Base-by-base conservation (phyloP, 2,329 filamentous ascomycete genomes). In the Dendryphion nanum region DNA sequence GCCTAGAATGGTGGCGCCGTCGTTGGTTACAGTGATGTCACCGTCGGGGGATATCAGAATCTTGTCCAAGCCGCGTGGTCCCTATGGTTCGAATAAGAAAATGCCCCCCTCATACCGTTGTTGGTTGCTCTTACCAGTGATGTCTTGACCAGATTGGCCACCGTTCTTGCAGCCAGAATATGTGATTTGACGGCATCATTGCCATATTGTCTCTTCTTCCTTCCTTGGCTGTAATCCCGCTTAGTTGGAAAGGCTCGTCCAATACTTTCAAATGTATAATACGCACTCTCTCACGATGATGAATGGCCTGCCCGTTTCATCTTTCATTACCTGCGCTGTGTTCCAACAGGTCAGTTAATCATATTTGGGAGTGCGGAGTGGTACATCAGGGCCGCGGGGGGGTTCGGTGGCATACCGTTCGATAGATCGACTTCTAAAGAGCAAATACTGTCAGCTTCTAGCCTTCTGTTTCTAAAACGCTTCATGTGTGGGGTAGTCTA, bases 1-100 rank as follows among this genome's bases (percentile, higher is more conserved):
- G 58, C 88, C 85, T 53, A 98, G 77, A 59, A 98, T 98, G 31
- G 93, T 98, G 38, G 94, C 94, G 60, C 93, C 93, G 73, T 98
- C 93, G 74, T 98, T 98, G 54, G 93, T 98, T 47, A 98, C 89
- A 46, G 93, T 98, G 68, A 98, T 98, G 71, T 98, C 93, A 67
- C 93, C 93, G 67, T 98, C 93, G 45, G 93, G 87, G 35, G 93
- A 98, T 59, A 98, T 98, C 57, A 98, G 81, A 64, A 98, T 98
- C 77, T 98, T 98, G 77, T 98, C 93, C 63, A 98, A 83, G 48
- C 93, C 93, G 55, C 93, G 86, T 38, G 93, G 93, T 35, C 93
- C 93, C 77, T 79, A 49, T 18, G 38, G 16, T 19, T 16, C 35
- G 37, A 31, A 44, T 59, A 18, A 59, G 47, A 30, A 24, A 12